phyloP scores from a whole-genome alignment of 164 flowering plant genomes.

The Piper betle region DNA sequence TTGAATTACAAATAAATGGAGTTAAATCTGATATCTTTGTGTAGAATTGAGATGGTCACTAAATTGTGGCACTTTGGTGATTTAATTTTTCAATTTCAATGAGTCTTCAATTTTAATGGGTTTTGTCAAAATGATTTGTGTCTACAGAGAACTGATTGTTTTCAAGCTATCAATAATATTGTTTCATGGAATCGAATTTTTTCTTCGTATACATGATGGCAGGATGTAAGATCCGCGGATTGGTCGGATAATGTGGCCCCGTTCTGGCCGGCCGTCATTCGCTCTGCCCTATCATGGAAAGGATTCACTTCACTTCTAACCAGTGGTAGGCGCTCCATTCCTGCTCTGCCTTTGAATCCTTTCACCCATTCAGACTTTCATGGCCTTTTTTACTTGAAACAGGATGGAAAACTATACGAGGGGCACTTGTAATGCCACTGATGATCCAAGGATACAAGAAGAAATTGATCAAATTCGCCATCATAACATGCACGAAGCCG shows the following conservation, averaged over 20 bases:
- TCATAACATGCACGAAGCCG: conserved; percentile 76
- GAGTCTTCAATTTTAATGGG: too few relatives aligned
- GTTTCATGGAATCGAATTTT: too few relatives aligned
- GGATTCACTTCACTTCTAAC: conserved; percentile 68
- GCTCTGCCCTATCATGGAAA: conserved; percentile 74
- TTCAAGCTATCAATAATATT: too few relatives aligned
- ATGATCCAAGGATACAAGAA: conserved; percentile 86
- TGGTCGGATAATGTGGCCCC: conserved; percentile 92
- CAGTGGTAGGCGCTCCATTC: conserved; percentile 35
- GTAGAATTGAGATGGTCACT: too few relatives aligned
- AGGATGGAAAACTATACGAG: conserved; percentile 85
- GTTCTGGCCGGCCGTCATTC: conserved; percentile 96
- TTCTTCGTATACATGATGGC: conserved; percentile 1
- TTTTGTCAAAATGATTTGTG: too few relatives aligned
- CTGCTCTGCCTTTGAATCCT: not conserved
- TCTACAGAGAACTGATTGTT: too few relatives aligned
- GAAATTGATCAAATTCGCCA: conserved; percentile 63
- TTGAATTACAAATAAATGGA: too few relatives aligned
- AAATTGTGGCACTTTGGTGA: too few relatives aligned
- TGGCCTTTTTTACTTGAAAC: not conserved
- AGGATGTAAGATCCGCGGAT: conserved; percentile 83
- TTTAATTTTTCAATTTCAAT: too few relatives aligned
- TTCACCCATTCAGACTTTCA: not conserved
- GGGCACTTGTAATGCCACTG: conserved; percentile 83
- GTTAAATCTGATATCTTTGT: too few relatives aligned